phyloP scores from a whole-genome alignment of 2,329 filamentous ascomycete genomes.

The Sphaerulina musiva region DNA sequence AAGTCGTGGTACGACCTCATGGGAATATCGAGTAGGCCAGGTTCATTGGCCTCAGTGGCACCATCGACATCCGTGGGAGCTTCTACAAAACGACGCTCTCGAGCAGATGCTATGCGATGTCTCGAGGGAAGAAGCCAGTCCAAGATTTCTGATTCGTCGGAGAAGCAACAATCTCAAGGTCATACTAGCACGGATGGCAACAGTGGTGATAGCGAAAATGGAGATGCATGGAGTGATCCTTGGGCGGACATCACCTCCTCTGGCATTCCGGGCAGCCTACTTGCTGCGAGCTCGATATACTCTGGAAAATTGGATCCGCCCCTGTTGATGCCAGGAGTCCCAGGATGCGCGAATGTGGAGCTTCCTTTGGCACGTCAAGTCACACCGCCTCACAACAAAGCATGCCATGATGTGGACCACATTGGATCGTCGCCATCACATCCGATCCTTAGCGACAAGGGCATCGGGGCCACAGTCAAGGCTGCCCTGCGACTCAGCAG shows the following conservation, averaged over 20 bases:
- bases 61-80: constrained; percentile 1
- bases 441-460: background rate
- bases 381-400: background rate
- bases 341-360: background rate
- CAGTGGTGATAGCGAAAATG: constrained; percentile 1
- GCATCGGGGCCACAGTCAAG: background rate
- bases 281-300: background rate
- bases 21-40: background rate
- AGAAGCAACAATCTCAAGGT: background rate
- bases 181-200: background rate
- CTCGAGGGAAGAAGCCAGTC: constrained; percentile 6
- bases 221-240: constrained; percentile 1
- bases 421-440: background rate
- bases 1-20: background rate
- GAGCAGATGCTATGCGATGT: constrained; percentile 5
- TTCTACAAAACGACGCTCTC: constrained; percentile 1
- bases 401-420: background rate
- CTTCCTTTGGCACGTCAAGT: background rate
- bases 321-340: background rate
- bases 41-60: background rate
- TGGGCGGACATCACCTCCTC: background rate
- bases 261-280: background rate
- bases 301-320: background rate
- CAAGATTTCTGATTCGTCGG: background rate
- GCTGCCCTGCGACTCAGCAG: constrained; percentile 3